These are phyloP conservation scores for Rhododendron henanense DNA, from an alignment of 148 eudicot species.

Conservation along the genomic window DNA sequence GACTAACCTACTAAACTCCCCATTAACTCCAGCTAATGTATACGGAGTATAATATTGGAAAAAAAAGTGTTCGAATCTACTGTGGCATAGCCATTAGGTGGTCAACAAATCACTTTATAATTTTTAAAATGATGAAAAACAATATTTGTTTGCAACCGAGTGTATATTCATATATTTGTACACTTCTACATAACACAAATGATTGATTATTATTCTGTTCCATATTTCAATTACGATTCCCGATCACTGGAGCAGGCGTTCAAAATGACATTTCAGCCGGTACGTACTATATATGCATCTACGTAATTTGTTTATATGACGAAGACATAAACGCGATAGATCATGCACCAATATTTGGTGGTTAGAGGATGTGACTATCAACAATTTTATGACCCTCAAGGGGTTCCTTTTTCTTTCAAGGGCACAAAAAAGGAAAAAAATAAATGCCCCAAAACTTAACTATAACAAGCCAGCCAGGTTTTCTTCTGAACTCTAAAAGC, in stretches of 20 bases:
- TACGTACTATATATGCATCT: not conserved
- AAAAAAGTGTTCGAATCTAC: not conserved
- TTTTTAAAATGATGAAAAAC: not conserved
- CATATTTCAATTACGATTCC: too few species aligned
- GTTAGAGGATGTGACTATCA: not conserved
- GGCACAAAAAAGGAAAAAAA: not conserved
- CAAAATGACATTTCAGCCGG: not conserved
- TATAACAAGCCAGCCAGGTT: constrained; percentile 1
- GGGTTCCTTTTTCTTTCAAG: not conserved
- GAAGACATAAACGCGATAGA: not conserved
- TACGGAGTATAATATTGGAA: too few species aligned
- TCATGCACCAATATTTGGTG: not conserved
- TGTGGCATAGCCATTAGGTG: not conserved
- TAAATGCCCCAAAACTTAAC: not conserved
- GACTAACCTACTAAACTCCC: too few species aligned
- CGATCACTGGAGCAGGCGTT: too few species aligned
- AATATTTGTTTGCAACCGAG: too few species aligned
- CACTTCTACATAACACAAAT: not conserved
- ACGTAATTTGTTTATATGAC: not conserved
- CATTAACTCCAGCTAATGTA: too few species aligned
- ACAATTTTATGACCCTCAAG: not conserved
- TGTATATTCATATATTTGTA: too few species aligned
- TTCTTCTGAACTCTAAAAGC: not conserved
- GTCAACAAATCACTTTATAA: not conserved
- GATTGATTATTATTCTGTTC: not conserved